Conservation (phyloP, 306 rosid species). For the Ammopiptanthus mongolicus region DNA sequence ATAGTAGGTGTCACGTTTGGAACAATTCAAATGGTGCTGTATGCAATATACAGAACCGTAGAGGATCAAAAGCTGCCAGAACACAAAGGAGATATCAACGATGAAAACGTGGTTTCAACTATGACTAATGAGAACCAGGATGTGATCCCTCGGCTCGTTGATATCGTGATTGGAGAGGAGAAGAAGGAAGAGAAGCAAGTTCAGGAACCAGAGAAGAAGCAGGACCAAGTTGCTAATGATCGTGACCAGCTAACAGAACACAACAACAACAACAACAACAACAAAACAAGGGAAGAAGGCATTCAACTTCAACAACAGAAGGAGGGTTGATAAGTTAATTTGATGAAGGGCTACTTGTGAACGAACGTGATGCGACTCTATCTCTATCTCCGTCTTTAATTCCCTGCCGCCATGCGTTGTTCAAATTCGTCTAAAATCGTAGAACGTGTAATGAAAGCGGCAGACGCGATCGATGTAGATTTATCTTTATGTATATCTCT, state of each 20-base stretch:
- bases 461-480: background rate
- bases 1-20: constrained; percentile 72
- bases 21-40: constrained; percentile 67
- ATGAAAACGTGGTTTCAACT: constrained; percentile 5
- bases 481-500: background rate
- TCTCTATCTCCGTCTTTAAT: constrained; percentile 3
- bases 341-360: background rate
- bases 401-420: constrained; percentile 6
- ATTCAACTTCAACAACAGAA: background rate
- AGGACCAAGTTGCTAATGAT: background rate
- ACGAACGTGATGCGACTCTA: background rate
- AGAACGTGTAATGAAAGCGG: background rate
- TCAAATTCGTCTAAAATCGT: background rate
- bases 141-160: background rate
- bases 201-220: background rate
- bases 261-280: background rate
- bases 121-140: constrained; percentile 14
- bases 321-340: background rate
- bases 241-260: background rate
- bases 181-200: background rate
- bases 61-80: constrained; percentile 54
- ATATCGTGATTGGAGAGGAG: constrained; percentile 22
- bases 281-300: background rate
- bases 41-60: constrained; percentile 43
- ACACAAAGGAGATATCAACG: constrained; percentile 39